A percentile compares a stretch with the other conserved stretches of the same genome.
These are phyloP conservation scores for Trypanosoma platydactyli DNA, from an alignment of 208 protist species.

Conservation along the genomic window DNA sequence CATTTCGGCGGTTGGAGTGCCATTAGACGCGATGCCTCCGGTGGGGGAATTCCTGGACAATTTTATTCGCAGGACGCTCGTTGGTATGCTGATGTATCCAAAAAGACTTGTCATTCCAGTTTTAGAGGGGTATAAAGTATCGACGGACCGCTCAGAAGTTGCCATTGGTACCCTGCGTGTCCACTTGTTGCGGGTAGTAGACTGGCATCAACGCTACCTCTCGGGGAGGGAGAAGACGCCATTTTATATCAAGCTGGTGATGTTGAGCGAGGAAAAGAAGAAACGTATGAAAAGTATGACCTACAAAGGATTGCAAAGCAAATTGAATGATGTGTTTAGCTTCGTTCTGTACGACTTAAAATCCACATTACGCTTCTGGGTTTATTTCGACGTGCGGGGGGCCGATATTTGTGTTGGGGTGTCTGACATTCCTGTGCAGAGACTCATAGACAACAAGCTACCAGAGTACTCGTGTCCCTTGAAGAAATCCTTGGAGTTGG, in stretches of 20 bases:
- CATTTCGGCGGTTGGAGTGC: constrained; percentile 50
- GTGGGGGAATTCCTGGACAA: constrained; percentile 57
- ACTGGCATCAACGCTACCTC: constrained; percentile 44
- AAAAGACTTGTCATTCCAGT: constrained; percentile 58
- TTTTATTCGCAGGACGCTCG: constrained; percentile 72
- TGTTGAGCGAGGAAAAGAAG: constrained; percentile 30
- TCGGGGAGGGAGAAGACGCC: constrained; percentile 58
- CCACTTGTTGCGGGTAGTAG: constrained; percentile 43
- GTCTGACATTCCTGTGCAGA: constrained; percentile 44
- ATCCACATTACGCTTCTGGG: constrained; percentile 54
- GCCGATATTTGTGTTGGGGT: constrained; percentile 55
- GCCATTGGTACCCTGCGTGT: constrained; percentile 64
- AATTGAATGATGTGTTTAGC: constrained; percentile 50
- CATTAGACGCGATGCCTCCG: constrained; percentile 64
- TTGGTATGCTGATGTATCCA: constrained; percentile 60
- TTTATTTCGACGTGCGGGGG: constrained; percentile 72
- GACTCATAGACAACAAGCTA: constrained; percentile 39
- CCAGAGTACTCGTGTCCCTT: constrained; percentile 44
- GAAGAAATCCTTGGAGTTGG: constrained; percentile 33
- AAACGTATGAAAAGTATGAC: constrained; percentile 46
- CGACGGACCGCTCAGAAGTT: constrained; percentile 38
- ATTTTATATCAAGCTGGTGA: constrained; percentile 64
- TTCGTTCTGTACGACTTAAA: constrained; percentile 68
- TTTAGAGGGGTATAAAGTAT: constrained; percentile 47
- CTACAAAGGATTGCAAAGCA: constrained; percentile 53